A percentile compares a stretch with the other conserved stretches of the same genome.
Conservation (phyloP, 1,139 yeast species). For the Candida smagusa region DNA sequence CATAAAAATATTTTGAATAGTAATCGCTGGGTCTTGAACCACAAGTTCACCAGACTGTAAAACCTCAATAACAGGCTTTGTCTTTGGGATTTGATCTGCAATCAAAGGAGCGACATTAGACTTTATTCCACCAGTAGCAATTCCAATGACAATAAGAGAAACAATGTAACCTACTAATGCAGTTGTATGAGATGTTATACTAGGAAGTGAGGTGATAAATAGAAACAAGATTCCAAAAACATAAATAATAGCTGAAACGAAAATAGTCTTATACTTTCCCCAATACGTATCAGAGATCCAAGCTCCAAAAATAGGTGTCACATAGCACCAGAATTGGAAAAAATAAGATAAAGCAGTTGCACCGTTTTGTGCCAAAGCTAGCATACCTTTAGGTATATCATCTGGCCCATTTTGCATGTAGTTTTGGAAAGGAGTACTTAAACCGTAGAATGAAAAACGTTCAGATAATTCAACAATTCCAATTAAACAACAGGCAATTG, state of each 20-base stretch:
- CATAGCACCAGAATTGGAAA: conserved; percentile 79
- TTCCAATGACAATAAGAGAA: conserved; percentile 64
- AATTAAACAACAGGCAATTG: too few species aligned
- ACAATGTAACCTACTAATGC: conserved; percentile 52
- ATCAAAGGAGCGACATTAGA: conserved; percentile 73
- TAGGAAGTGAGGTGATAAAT: conserved; percentile 71
- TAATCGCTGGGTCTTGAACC: conserved; percentile 22
- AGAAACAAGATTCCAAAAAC: too few species aligned
- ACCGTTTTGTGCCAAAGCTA: too few species aligned
- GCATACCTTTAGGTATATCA: too few species aligned
- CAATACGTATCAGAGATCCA: conserved; percentile 68
- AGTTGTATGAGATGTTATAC: conserved; percentile 46
- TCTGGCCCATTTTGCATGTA: too few species aligned
- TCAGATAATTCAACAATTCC: too few species aligned
- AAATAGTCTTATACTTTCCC: conserved; percentile 71
- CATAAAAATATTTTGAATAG: conserved; percentile 23
- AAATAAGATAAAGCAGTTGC: conserved; percentile 75
- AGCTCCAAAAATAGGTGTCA: conserved; percentile 77
- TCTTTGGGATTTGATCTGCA: conserved; percentile 61
- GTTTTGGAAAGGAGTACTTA: too few species aligned
- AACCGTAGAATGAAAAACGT: too few species aligned
- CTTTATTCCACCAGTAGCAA: conserved; percentile 81
- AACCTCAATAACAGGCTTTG: conserved; percentile 18
- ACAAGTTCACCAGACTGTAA: conserved; percentile 22
- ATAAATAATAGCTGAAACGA: conserved; percentile 56